Percentiles rank a stretch among this genome's conserved stretches.
These are phyloP conservation scores for Ceratobasidium sp. DNA, from an alignment of 1,284 basidiomycete species.

Conservation along the genomic window DNA sequence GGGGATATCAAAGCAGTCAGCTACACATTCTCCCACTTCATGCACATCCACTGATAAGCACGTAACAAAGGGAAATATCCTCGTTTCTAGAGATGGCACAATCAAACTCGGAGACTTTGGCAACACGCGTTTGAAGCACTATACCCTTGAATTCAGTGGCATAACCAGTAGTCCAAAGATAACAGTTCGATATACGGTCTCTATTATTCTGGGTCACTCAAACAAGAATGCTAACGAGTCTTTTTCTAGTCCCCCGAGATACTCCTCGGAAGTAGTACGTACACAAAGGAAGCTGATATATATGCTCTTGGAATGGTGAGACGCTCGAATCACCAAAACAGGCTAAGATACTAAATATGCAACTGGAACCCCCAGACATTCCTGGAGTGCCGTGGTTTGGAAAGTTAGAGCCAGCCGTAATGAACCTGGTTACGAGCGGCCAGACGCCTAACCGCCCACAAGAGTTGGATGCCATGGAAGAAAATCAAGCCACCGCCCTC, in stretches of 20 bases:
- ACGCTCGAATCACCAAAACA: not conserved
- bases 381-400: not conserved
- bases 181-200: constrained; percentile 4
- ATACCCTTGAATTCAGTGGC: constrained; percentile 6
- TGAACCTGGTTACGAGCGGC: not conserved
- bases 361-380: not conserved
- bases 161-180: not conserved
- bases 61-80: not conserved
- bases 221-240: too few relatives aligned
- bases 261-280: not conserved
- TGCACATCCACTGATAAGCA: not conserved
- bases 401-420: not conserved
- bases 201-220: not conserved
- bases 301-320: constrained; percentile 4
- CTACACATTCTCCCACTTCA: constrained; percentile 24
- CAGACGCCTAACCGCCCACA: not conserved
- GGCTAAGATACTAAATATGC: not conserved
- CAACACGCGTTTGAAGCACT: not conserved
- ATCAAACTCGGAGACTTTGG: constrained; percentile 2
- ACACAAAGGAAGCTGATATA: not conserved
- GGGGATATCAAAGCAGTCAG: constrained; percentile 19
- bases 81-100: not conserved
- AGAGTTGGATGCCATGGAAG: not conserved
- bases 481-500: not conserved
- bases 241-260: not conserved